Conservation (phyloP, 106 monocot genomes). For the Posidonia australis region DNA sequence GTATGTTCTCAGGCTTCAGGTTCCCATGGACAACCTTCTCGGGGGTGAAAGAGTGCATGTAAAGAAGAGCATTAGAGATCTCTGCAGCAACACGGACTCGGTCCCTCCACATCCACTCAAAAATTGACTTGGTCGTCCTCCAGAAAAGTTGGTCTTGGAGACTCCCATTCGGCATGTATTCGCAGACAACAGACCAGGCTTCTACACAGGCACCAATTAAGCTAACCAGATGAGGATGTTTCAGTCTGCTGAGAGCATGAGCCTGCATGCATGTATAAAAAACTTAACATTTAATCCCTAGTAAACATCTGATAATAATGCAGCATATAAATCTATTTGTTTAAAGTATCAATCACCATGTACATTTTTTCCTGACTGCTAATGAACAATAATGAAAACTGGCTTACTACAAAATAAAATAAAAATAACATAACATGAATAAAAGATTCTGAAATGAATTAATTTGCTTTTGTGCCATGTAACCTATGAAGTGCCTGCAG, state of each 20-base stretch:
- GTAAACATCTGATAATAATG: too few relatives aligned
- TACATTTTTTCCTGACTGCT: too few relatives aligned
- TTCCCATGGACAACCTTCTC: slow-evolving; percentile 66
- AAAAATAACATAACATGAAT: too few relatives aligned
- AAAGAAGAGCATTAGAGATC: slow-evolving; percentile 52
- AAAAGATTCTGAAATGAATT: too few relatives aligned
- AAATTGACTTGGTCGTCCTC: slow-evolving; percentile 3
- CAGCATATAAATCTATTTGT: too few relatives aligned
- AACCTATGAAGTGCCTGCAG: too few relatives aligned
- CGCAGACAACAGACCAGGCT: slow-evolving; percentile 55
- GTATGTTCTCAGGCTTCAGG: slow-evolving; percentile 60
- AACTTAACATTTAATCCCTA: not conserved
- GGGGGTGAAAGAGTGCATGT: slow-evolving; percentile 63
- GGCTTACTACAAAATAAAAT: too few relatives aligned
- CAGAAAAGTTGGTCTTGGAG: slow-evolving; percentile 42
- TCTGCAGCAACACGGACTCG: slow-evolving; percentile 38
- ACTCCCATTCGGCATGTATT: slow-evolving; percentile 63
- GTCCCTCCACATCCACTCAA: slow-evolving; percentile 40
- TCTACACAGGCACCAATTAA: slow-evolving; percentile 60
- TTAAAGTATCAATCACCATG: too few relatives aligned
- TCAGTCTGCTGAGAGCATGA: slow-evolving; percentile 48
- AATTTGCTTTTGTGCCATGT: too few relatives aligned
- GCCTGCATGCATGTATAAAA: slow-evolving; percentile 29
- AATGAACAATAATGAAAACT: too few relatives aligned
- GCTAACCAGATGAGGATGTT: slow-evolving; percentile 61